Evolutionary conservation across 2,329 filamentous ascomycete genomes (phyloP), one percentile per base, ranked within the genome.

Genomic region (Arthrobotrys iridis): DNA sequence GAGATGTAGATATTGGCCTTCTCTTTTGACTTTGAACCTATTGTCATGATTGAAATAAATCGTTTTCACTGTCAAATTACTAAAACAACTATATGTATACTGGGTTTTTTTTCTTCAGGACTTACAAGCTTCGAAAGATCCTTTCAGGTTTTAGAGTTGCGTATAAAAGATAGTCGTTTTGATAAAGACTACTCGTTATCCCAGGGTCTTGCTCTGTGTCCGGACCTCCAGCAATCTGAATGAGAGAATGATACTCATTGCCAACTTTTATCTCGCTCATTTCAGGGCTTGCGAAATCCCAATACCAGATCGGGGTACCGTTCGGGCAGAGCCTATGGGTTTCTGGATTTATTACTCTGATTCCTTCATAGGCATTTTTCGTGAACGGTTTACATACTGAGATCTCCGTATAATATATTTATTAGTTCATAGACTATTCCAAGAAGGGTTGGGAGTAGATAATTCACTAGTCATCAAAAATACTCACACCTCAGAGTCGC

Each of bases 321-420:
- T 13, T 13, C 22, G 20, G 60, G 24, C 67, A 72, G 18, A 10
- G 4, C 41, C 3, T 48, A 4, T 43, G 10, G 4, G 18, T 26
- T 1, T 13, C 10, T 4, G 57, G 57, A n/a, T n/a, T 48, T 6
- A 64, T 24, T 2, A 50, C 50, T 7, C 11, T 59, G 26, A 72
- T 30, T 2, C 13, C 40, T 2, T 33, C 15, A 4, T 18, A 22
- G 22, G 28, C 20, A 22, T 10, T 24, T 13, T n/a, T 30, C 7
- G 18, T 52, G 11, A 62, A 46, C 1, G 66, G 66, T 35, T 71
- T 71, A 20, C 66, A 71, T 11, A 71, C 66, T 71, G 48, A n/a
- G n/a, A n/a, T n/a, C n/a, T n/a, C n/a, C n/a, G n/a, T n/a, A n/a
- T n/a, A n/a, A n/a, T n/a, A n/a, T n/a, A n/a, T n/a, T n/a, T n/a